Base-by-base conservation (phyloP, 73 alveolate species). In the Paramecium pentaurelia region DNA sequence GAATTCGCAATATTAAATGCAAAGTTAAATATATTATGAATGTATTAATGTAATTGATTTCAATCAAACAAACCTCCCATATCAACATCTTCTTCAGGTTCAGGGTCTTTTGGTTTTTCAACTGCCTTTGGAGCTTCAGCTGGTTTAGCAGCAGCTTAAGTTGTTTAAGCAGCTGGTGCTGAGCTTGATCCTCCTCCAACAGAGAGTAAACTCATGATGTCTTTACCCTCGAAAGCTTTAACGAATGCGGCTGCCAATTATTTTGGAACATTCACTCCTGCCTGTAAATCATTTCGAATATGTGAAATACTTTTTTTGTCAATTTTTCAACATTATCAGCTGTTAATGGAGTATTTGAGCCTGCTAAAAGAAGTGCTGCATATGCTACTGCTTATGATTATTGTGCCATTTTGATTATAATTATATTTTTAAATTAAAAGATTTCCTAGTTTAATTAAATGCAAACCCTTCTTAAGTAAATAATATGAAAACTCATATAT, bases 31-130 rank as follows among this genome's bases (percentile, higher is more conserved):
- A 64, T 64, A 32, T 64, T 64, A 64, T 54, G 32, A 54, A 64
- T 64, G 84, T 64, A 64, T 51, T 64, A 32, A 28, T 64, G 84
- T 64, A 64, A 64, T 64, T 64, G 84, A 64, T 64, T 64, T 89
- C 91, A 80, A 80, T 80, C 91, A 44, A 80, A 80, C 36, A 80
- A 80, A 22, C 91, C 91, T 45, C 91, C 91, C 91, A 80, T 80
- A 80, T 80, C 91, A 80, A 80, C 91, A 49, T 80, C 91, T 49
- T 80, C 91, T 80, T 80, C 91, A 20, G 91, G 91, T 28, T 80
- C 91, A 7, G 91, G 91, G 73, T 42, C 91, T 64, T 64, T 64
- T 64, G 84, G 84, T 64, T 64, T 64, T 34, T 64, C 87, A 32
- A n/a, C 87, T 40, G 34, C 87, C 18, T 37, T 40, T 34, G 87